Conservation (phyloP, 305 asterid species). For the Solanum chacoense region DNA sequence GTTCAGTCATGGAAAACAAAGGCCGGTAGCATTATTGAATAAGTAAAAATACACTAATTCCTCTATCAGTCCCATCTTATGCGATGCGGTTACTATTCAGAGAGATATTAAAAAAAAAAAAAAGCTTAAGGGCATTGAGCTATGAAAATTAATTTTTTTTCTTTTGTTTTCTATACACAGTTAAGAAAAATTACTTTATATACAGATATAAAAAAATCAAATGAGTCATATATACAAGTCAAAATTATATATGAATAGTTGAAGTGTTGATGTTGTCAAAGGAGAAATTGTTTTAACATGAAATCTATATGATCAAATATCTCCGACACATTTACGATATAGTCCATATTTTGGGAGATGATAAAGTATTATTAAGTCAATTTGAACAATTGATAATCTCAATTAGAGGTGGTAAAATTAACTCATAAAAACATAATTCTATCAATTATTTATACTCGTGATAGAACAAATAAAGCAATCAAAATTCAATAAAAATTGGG, state of each 20-base stretch:
- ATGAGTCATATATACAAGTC: background rate
- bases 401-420: background rate
- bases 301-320: background rate
- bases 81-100: background rate
- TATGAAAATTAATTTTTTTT: background rate
- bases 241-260: background rate
- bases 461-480: background rate
- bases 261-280: background rate
- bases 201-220: background rate
- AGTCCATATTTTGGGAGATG: background rate
- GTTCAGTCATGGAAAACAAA: background rate
- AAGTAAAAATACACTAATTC: background rate
- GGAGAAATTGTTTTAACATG: background rate
- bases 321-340: background rate
- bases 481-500: background rate
- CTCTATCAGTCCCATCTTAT: fast-evolving
- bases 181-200: too few relatives aligned
- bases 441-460: background rate
- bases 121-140: background rate
- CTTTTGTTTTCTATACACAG: background rate
- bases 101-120: too few relatives aligned
- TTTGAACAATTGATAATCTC: background rate
- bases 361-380: background rate
- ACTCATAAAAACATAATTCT: background rate
- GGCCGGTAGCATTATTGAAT: fast-evolving